phyloP scores from a whole-genome alignment of 805 yeast species.

The Candida rishiriensis region DNA sequence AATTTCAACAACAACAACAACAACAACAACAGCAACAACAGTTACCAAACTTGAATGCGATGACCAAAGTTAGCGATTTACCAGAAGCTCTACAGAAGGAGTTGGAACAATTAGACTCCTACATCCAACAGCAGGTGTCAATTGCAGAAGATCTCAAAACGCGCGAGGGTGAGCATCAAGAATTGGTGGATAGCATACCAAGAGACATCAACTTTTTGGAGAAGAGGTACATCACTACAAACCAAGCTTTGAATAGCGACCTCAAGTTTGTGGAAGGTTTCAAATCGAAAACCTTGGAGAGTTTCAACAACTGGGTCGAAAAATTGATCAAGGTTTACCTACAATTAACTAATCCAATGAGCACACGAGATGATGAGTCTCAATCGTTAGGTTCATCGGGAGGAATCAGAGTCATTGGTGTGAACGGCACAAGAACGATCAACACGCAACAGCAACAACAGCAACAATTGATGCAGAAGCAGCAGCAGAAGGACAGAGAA shows the following conservation, averaged over 20 bases:
- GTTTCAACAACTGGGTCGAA: constrained; percentile 36
- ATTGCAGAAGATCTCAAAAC: constrained; percentile 65
- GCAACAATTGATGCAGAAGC: constrained; percentile 24
- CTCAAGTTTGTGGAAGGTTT: constrained; percentile 41
- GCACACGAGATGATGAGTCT: constrained; percentile 11
- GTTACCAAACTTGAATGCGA: constrained; percentile 53
- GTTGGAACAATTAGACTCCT: constrained; percentile 64
- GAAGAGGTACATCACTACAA: constrained; percentile 57
- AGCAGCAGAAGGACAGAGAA: constrained; percentile 30
- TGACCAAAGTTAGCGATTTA: constrained; percentile 71
- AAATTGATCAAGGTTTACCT: constrained; percentile 32
- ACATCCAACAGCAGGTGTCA: constrained; percentile 68
- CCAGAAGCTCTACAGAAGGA: constrained; percentile 69
- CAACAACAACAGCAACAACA: constrained; percentile 41
- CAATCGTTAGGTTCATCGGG: constrained; percentile 19
- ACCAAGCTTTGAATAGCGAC: constrained; percentile 55
- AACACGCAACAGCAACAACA: constrained; percentile 8
- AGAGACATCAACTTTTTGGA: constrained; percentile 63
- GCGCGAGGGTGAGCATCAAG: constrained; percentile 57
- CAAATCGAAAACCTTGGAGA: constrained; percentile 35
- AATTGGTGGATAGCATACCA: constrained; percentile 65
- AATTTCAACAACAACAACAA: constrained; percentile 29
- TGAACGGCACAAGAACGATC: constrained; percentile 26
- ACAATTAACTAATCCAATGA: constrained; percentile 33
- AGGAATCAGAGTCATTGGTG: constrained; percentile 26